These are phyloP conservation scores for Stemphylium vesicarium DNA, from an alignment of 2,329 filamentous ascomycete genomes.

Conservation along the genomic window DNA sequence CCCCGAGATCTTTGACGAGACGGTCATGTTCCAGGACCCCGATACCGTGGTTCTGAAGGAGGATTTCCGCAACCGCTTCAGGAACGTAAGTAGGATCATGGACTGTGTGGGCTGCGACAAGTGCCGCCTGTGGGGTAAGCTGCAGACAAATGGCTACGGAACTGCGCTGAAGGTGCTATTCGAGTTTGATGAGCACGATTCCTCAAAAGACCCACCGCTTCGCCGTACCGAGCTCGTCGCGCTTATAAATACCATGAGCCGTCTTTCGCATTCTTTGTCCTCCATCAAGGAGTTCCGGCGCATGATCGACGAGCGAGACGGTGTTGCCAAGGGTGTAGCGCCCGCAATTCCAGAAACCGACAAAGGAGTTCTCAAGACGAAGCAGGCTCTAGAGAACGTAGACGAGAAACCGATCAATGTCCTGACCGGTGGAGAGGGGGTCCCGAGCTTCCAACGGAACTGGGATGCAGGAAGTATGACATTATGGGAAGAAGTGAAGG, in stretches of 20 bases:
- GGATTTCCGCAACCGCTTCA: constrained; percentile 95
- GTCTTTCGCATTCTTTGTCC: constrained; percentile 80
- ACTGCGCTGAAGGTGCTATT: constrained; percentile 95
- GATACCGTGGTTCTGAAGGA: constrained; percentile 83
- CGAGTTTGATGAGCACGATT: constrained; percentile 78
- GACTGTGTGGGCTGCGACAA: constrained; percentile 99
- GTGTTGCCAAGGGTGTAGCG: constrained; percentile 26
- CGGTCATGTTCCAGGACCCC: constrained; percentile 83
- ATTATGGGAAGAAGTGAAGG: constrained; percentile 63
- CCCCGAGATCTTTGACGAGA: constrained; percentile 88
- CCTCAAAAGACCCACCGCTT: constrained; percentile 70
- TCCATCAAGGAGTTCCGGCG: constrained; percentile 75
- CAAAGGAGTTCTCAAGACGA: constrained; percentile 42
- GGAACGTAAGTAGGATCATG: constrained; percentile 96
- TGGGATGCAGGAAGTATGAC: constrained; percentile 53
- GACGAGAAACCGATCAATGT: constrained; percentile 16
- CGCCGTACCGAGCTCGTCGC: constrained; percentile 92
- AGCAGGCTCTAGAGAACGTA: constrained; percentile 29
- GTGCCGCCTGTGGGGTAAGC: constrained; percentile 95
- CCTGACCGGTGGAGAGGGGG: constrained; percentile 46
- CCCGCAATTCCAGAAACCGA: constrained; percentile 29
- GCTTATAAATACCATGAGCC: constrained; percentile 89
- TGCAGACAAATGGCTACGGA: constrained; percentile 94
- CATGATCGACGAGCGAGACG: constrained; percentile 54
- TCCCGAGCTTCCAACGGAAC: constrained; percentile 50